These are phyloP conservation scores for Xylaria multiplex DNA, from an alignment of 2,329 filamentous ascomycete genomes.

Conservation along the genomic window DNA sequence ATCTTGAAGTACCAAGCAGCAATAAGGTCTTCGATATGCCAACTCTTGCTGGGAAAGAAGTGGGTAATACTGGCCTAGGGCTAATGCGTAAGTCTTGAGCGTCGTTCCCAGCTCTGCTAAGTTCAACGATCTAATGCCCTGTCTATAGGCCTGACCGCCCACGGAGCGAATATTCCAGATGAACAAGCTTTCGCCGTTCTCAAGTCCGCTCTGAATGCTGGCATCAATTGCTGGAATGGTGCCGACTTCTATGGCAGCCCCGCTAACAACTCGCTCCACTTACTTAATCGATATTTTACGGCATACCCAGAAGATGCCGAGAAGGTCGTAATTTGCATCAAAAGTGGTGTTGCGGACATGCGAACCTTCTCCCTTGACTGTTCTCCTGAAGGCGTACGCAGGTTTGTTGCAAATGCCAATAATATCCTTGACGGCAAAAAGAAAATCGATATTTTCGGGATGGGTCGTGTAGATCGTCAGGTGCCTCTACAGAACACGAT, in stretches of 20 bases:
- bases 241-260: constrained; percentile 52
- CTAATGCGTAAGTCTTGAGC: constrained; percentile 12
- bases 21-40: background rate
- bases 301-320: constrained; percentile 64
- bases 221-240: constrained; percentile 30
- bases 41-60: constrained; percentile 12
- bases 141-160: constrained; percentile 1
- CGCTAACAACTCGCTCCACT: constrained; percentile 60
- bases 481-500: constrained; percentile 58
- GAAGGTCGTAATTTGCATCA: constrained; percentile 66
- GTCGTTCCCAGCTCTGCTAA: background rate
- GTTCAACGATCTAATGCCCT: background rate
- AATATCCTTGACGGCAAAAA: constrained; percentile 54
- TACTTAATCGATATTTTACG: constrained; percentile 65
- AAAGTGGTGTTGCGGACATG: constrained; percentile 56
- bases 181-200: constrained; percentile 21
- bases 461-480: constrained; percentile 52
- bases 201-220: constrained; percentile 23
- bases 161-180: constrained; percentile 12
- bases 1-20: background rate
- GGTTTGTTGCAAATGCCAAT: constrained; percentile 62
- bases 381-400: constrained; percentile 59
- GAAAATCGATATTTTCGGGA: constrained; percentile 64
- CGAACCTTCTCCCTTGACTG: constrained; percentile 51
- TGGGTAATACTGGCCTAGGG: constrained; percentile 11